Evolutionary conservation across 305 asterid species (phyloP).

Genomic region (Solanum hybrid): DNA sequence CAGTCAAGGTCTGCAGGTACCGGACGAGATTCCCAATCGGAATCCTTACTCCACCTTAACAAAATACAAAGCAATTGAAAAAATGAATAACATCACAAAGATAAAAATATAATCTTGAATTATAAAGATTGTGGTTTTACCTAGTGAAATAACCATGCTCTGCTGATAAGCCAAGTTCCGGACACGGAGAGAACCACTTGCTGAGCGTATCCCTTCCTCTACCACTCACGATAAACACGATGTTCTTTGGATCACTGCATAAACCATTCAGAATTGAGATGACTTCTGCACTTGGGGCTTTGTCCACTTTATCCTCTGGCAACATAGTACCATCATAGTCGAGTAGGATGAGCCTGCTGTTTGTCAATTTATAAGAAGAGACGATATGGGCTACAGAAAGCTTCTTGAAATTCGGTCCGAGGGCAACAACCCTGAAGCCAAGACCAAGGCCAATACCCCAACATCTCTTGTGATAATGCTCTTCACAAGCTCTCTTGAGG

Average conservation of each 20-base stretch:
- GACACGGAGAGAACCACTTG: constrained; percentile 68
- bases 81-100: background rate
- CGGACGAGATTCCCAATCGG: constrained; percentile 52
- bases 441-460: constrained; percentile 88
- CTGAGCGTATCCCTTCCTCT: constrained; percentile 64
- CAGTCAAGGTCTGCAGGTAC: constrained; percentile 42
- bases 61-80: background rate
- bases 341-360: constrained; percentile 56
- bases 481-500: constrained; percentile 57
- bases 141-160: constrained; percentile 82
- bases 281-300: constrained; percentile 55
- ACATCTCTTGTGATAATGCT: constrained; percentile 67
- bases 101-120: background rate
- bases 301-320: constrained; percentile 60
- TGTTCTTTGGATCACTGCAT: constrained; percentile 60
- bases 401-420: constrained; percentile 74
- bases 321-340: constrained; percentile 87
- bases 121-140: constrained; percentile 15
- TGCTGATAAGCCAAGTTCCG: constrained; percentile 70
- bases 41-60: constrained; percentile 47
- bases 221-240: constrained; percentile 77
- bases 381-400: constrained; percentile 64
- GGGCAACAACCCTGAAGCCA: constrained; percentile 56
- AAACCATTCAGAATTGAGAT: constrained; percentile 47
- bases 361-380: constrained; percentile 34